Conservation (phyloP, 768 basidiomycete species). For the Trametes cingulata region DNA sequence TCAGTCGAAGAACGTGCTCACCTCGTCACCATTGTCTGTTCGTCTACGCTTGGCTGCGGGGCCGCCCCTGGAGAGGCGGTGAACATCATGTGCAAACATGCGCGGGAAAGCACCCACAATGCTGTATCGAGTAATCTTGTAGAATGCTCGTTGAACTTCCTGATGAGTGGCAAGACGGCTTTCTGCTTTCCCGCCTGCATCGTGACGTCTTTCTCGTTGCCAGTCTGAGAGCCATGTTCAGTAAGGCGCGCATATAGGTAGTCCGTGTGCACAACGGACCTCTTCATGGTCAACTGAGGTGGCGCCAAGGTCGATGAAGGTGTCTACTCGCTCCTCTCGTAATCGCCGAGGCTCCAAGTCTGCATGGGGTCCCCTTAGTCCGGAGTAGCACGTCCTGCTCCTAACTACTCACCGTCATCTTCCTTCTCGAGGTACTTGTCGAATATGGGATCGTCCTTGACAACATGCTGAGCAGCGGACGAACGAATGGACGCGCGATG, state of each 20-base stretch:
- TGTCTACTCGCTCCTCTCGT: conserved; percentile 65
- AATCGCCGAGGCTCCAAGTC: conserved; percentile 77
- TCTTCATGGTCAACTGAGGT: conserved; percentile 91
- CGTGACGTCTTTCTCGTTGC: conserved; percentile 86
- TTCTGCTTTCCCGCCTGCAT: conserved; percentile 95
- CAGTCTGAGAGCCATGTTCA: conserved; percentile 52
- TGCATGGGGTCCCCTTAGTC: conserved; percentile 33
- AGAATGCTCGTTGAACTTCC: conserved; percentile 98
- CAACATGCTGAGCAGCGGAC: conserved; percentile 78
- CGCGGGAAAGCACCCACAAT: conserved; percentile 46
- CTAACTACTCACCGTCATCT: conserved; percentile 73
- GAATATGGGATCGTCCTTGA: conserved; percentile 90
- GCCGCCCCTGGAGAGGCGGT: conserved; percentile 48
- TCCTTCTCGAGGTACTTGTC: conserved; percentile 96
- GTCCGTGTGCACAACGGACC: conserved; percentile 41
- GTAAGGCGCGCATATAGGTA: background rate
- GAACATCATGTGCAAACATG: background rate
- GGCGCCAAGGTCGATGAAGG: conserved; percentile 84
- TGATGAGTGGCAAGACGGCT: conserved; percentile 86
- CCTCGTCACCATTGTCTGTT: conserved; percentile 43
- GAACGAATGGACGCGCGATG: conserved; percentile 92
- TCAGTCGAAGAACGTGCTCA: conserved; percentile 30
- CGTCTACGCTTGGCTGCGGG: conserved; percentile 63
- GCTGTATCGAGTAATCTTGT: conserved; percentile 83
- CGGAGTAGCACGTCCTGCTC: too few species aligned